Evolutionary conservation across 2,329 filamentous ascomycete genomes (phyloP).

Genomic region (Tolypocladium amazonense): DNA sequence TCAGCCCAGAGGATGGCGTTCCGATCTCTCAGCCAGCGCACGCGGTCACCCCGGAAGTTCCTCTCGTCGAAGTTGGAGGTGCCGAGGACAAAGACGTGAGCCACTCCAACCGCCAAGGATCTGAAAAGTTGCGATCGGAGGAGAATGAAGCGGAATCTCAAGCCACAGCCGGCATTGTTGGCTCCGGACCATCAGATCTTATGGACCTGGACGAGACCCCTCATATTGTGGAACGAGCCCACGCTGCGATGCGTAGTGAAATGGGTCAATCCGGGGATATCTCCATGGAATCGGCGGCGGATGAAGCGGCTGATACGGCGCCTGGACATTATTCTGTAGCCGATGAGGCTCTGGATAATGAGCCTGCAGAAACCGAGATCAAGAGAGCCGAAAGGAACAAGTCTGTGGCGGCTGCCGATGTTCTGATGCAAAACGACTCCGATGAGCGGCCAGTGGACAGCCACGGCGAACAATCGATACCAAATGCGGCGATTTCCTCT

Average conservation of each 20-base stretch:
- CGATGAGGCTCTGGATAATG: neutral
- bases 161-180: neutral
- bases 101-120: neutral
- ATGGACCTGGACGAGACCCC: neutral
- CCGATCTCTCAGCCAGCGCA: neutral
- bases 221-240: neutral
- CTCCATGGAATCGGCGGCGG: neutral
- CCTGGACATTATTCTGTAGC: neutral
- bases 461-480: neutral
- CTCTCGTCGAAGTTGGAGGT: neutral
- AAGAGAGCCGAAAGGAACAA: neutral
- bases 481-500: neutral
- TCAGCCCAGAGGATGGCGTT: neutral
- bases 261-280: neutral
- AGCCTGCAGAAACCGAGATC: neutral
- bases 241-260: neutral
- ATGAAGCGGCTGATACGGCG: neutral
- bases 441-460: neutral
- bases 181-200: neutral
- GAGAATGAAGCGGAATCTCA: neutral
- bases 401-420: neutral
- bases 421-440: neutral
- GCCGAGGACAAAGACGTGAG: neutral
- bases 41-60: neutral
- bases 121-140: neutral